These are phyloP conservation scores for Micromonas pusilla DNA, from an alignment of 139 green algal species.

Conservation along the genomic window DNA sequence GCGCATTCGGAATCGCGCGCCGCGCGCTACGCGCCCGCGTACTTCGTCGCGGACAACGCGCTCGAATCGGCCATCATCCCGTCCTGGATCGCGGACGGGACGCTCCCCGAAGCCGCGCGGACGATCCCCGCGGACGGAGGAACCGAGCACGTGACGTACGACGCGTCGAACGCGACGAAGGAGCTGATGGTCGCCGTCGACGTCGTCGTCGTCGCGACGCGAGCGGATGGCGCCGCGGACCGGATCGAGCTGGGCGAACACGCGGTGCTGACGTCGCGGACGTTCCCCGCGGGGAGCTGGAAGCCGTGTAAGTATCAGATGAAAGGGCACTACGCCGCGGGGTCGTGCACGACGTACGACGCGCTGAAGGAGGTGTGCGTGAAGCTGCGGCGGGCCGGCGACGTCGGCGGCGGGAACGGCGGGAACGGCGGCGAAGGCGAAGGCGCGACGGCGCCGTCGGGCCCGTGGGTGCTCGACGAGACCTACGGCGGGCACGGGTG, in stretches of 20 bases:
- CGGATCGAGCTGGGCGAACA: not conserved
- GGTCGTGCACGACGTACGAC: not conserved
- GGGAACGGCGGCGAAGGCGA: no score
- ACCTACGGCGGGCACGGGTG: not conserved
- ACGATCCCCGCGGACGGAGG: no score
- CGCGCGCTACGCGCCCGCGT: not conserved
- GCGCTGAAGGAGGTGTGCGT: not conserved
- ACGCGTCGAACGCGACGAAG: not conserved
- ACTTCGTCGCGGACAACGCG: not conserved
- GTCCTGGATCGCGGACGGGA: not conserved
- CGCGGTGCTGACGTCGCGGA: not conserved
- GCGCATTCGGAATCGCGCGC: not conserved
- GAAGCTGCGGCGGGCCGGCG: not conserved
- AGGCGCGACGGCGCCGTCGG: no score
- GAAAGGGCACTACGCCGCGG: not conserved
- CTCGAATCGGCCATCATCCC: not conserved
- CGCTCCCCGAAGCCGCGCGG: not conserved
- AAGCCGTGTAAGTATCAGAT: not conserved
- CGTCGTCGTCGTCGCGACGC: not conserved
- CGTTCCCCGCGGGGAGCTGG: not conserved
- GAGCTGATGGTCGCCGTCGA: not conserved
- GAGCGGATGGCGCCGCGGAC: not conserved
- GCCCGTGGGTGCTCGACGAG: not conserved
- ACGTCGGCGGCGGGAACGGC: no score
- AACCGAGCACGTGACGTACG: not conserved